Percentiles rank a stretch among this genome's conserved stretches.
phyloP scores from a whole-genome alignment of 441 rosid species.

The Viola pubescens region DNA sequence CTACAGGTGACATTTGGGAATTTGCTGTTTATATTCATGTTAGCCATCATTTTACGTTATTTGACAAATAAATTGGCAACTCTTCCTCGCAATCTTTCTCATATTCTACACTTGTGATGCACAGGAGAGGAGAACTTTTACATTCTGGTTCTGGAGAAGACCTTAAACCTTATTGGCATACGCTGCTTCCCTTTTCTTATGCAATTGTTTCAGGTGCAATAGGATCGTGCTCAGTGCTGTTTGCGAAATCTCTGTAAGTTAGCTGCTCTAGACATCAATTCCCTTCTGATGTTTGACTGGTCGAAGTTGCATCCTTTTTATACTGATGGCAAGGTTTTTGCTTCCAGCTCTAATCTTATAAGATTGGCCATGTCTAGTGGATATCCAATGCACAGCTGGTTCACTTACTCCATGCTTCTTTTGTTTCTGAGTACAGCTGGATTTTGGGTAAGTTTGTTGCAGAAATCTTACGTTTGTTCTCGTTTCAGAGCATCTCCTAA shows the following conservation, averaged over 20 bases:
- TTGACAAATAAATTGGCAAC: neutral
- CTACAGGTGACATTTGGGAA: conserved; percentile 49
- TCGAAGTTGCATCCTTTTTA: neutral
- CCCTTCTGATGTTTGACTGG: neutral
- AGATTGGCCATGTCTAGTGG: conserved; percentile 86
- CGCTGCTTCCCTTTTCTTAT: conserved; percentile 89
- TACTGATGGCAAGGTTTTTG: conserved; percentile 15
- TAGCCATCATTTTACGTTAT: neutral
- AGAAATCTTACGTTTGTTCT: conserved; percentile 7
- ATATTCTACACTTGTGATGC: conserved; percentile 16
- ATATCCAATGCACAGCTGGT: conserved; percentile 90
- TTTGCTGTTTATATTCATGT: conserved; percentile 1
- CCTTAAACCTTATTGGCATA: conserved; percentile 68
- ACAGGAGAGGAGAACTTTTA: conserved; percentile 85
- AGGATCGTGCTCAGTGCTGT: conserved; percentile 94
- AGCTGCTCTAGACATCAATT: neutral
- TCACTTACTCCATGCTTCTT: conserved; percentile 90
- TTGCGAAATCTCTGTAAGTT: conserved; percentile 95
- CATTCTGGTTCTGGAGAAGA: conserved; percentile 63
- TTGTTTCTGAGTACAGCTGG: conserved; percentile 95
- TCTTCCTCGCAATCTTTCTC: conserved; percentile 1
- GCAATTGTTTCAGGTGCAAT: conserved; percentile 95
- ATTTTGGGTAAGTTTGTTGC: conserved; percentile 62
- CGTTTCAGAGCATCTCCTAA: conserved; percentile 4
- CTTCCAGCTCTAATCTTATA: conserved; percentile 66